These are phyloP conservation scores for Chaetomiaceae sp. DNA, from an alignment of 2,329 filamentous ascomycete species.

Conservation along the genomic window DNA sequence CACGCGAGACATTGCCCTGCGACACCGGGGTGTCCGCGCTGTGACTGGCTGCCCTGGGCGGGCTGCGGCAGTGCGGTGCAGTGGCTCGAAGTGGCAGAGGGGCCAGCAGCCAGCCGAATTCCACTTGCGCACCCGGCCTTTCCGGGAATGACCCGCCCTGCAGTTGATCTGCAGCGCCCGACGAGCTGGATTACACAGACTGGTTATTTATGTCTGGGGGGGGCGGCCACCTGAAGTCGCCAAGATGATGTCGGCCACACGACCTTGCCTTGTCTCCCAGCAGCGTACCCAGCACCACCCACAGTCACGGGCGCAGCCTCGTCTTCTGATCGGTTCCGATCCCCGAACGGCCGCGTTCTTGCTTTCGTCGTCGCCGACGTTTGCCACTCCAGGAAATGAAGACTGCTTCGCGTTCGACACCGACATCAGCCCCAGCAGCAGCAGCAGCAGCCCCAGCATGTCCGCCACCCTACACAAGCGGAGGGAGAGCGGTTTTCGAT, in stretches of 20 bases:
- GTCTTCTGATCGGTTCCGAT: conserved; percentile 13
- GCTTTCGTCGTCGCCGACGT: conserved; percentile 8
- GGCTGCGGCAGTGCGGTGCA: too few relatives aligned
- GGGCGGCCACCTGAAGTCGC: conserved; percentile 6
- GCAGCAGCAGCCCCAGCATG: conserved; percentile 19
- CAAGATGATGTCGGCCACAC: conserved; percentile 34
- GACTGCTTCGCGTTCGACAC: conserved; percentile 16
- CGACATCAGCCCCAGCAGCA: conserved; percentile 19
- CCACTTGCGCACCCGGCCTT: conserved; percentile 3
- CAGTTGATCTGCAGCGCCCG: conserved; percentile 15
- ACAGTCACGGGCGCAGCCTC: neutral
- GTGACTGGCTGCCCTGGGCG: conserved; percentile 11
- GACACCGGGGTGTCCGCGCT: conserved; percentile 1
- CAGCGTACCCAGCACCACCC: conserved; percentile 19
- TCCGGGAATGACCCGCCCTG: conserved; percentile 21
- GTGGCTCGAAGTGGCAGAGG: too few relatives aligned
- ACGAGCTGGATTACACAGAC: conserved; percentile 10
- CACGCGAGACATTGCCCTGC: conserved; percentile 14
- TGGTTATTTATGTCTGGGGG: neutral
- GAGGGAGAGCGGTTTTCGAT: conserved; percentile 23
- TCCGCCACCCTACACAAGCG: conserved; percentile 26
- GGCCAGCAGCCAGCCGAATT: neutral
- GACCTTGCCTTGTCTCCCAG: conserved; percentile 34
- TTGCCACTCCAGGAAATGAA: conserved; percentile 28
- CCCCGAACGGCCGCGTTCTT: conserved; percentile 15